Percentiles rank a stretch among this genome's conserved stretches.
Conservation (phyloP, 2,329 filamentous ascomycete species). For the Dothidotthia symphoricarpi region DNA sequence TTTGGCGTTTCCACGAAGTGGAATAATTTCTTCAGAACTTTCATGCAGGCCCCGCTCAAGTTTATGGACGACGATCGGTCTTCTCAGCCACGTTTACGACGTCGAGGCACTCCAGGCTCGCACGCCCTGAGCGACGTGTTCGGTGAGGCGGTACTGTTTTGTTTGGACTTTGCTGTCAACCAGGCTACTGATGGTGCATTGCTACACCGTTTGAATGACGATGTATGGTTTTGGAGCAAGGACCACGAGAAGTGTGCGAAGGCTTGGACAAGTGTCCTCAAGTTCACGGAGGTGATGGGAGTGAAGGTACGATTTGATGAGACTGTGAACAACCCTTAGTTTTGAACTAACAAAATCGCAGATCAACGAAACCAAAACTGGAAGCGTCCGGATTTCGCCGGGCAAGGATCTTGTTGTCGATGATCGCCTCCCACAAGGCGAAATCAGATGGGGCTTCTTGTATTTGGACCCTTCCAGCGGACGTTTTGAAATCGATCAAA, state of each 20-base stretch:
- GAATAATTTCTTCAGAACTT: constrained; percentile 48
- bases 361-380: constrained; percentile 46
- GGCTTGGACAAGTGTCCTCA: constrained; percentile 48
- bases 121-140: constrained; percentile 50
- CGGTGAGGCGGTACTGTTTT: constrained; percentile 50
- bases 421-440: constrained; percentile 25
- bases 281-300: constrained; percentile 46
- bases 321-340: too few species aligned
- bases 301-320: constrained; percentile 27
- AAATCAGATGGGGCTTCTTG: constrained; percentile 38
- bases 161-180: constrained; percentile 50
- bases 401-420: constrained; percentile 13
- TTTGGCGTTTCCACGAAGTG: constrained; percentile 47
- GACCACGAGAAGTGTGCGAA: constrained; percentile 42
- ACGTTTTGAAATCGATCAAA: constrained; percentile 34
- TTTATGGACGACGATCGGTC: constrained; percentile 39
- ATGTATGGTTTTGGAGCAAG: constrained; percentile 51
- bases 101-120: constrained; percentile 48
- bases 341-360: constrained; percentile 4
- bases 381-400: constrained; percentile 39
- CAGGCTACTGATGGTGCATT: constrained; percentile 43
- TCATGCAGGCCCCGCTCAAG: constrained; percentile 49
- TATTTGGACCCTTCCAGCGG: constrained; percentile 26
- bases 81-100: constrained; percentile 40
- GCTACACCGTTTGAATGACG: constrained; percentile 51